Evolutionary conservation across 1,284 basidiomycete species (phyloP), one percentile per base, ranked within the genome.

Genomic region (Xanthoconium separans): DNA sequence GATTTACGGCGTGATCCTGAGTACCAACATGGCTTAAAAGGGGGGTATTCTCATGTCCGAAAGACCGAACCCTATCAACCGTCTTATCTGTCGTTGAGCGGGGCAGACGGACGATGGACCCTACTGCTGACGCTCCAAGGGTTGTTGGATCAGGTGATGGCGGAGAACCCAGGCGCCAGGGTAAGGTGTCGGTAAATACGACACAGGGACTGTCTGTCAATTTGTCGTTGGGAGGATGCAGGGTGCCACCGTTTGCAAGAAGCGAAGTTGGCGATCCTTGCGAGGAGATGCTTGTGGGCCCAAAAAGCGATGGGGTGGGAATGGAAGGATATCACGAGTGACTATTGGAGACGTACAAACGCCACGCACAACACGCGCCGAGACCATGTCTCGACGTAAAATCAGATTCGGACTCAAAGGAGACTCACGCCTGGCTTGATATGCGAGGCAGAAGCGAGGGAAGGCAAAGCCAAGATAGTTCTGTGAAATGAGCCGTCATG

Each of bases 401-500:
- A 48, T 67, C 50, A 51, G 55, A 61, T 46, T 50, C 45, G 31
- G 58, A 42, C 10, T 34, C 55, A 40, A 54, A 46, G 39, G 44
- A 54, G 54, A 56, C 54, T 47, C 59, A 52, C 40, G 45, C 61
- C 61, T 66, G 54, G 36, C 59, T 54, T 65, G 64, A 65, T 53
- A 65, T 66, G 65, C 59, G 54, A 64, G 64, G 61, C 49, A 56
- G 51, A 60, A 63, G 54, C 56, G 48, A 68, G 59, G 61, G 54
- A 48, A 39, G 24, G 24, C 24, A 24, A 24, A 24, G 55, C 6
- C 31, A 44, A 52, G 48, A 52, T 55, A 61, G 48, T 45, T 56
- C 16, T 50, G 52, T 56, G 61, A 62, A 62, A 64, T 67, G 61
- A 59, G 22, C 15, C 27, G 44, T 53, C 30, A 50, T 54, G 55